phyloP scores from a whole-genome alignment of 495 filamentous ascomycete genomes.

The Glarea lozoyensis region DNA sequence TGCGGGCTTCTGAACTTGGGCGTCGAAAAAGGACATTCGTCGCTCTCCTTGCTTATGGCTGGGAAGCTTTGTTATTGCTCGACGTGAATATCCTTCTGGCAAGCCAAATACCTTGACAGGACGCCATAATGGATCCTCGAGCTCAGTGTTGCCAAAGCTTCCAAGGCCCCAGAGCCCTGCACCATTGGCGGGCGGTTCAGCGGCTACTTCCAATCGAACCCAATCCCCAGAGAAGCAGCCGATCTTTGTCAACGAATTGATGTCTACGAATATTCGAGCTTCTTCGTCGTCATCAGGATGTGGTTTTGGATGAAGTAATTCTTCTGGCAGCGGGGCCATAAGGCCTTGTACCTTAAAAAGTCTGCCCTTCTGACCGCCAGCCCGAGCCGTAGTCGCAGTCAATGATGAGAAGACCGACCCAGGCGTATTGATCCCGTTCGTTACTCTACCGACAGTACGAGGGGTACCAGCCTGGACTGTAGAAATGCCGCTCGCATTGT shows the following conservation, averaged over 20 bases:
- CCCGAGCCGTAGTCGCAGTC: slow-evolving; percentile 67
- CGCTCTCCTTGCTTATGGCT: slow-evolving; percentile 37
- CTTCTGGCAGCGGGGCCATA: slow-evolving; percentile 59
- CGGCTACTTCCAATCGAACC: slow-evolving; percentile 73
- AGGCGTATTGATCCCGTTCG: slow-evolving; percentile 64
- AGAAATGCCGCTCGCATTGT: slow-evolving; percentile 59
- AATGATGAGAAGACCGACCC: slow-evolving; percentile 80
- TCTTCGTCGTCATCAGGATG: slow-evolving; percentile 72
- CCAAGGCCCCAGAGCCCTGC: slow-evolving; percentile 47
- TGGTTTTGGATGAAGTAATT: slow-evolving; percentile 77
- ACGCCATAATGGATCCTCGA: slow-evolving; percentile 49
- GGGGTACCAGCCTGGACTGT: slow-evolving; percentile 65
- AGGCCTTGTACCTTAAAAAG: slow-evolving; percentile 75
- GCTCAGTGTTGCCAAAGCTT: slow-evolving; percentile 37
- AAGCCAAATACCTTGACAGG: slow-evolving; percentile 81
- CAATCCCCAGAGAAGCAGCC: slow-evolving; percentile 97
- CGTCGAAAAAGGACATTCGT: slow-evolving; percentile 45
- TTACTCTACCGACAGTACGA: slow-evolving; percentile 45
- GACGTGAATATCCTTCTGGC: slow-evolving; percentile 56
- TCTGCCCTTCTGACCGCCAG: slow-evolving; percentile 45
- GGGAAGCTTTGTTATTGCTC: slow-evolving; percentile 41
- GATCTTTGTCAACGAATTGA: slow-evolving; percentile 72
- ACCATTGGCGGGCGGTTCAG: slow-evolving; percentile 51
- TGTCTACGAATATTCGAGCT: slow-evolving; percentile 79
- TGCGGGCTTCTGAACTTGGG: slow-evolving; percentile 37